A percentile compares a stretch with the other conserved stretches of the same genome.
These are phyloP conservation scores for Alternaria rosae DNA, from an alignment of 2,329 filamentous ascomycete genomes.

Conservation along the genomic window DNA sequence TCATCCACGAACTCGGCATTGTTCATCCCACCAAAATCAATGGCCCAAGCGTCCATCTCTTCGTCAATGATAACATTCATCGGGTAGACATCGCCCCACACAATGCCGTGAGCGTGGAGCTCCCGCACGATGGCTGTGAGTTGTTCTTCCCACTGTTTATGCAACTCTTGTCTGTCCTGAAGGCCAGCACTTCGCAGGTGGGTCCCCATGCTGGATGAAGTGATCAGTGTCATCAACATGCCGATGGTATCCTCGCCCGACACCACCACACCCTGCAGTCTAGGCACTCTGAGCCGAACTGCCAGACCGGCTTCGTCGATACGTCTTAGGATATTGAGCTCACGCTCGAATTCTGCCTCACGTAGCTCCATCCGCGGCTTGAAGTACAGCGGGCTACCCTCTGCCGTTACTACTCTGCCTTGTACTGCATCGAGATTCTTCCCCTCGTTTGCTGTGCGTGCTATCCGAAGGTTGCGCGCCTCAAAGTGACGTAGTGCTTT, in stretches of 20 bases:
- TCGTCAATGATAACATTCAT: slow-evolving; percentile 49
- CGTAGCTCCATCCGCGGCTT: slow-evolving; percentile 9
- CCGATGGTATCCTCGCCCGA: slow-evolving; percentile 11
- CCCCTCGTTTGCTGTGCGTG: not conserved
- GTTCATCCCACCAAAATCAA: slow-evolving; percentile 49
- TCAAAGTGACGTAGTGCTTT: not conserved
- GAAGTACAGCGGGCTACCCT: slow-evolving; percentile 9
- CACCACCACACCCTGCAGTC: slow-evolving; percentile 5
- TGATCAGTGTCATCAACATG: slow-evolving; percentile 7
- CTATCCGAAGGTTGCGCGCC: not conserved
- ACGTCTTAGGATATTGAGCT: slow-evolving; percentile 1
- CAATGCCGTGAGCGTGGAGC: slow-evolving; percentile 24
- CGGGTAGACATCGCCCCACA: slow-evolving; percentile 29
- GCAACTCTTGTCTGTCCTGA: slow-evolving; percentile 2
- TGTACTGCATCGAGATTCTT: not conserved
- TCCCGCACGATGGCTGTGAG: slow-evolving; percentile 9
- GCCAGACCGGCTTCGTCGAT: slow-evolving; percentile 5
- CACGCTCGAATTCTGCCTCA: slow-evolving; percentile 14
- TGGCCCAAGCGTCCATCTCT: slow-evolving; percentile 44
- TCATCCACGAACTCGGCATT: slow-evolving; percentile 49
- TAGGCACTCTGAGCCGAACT: slow-evolving; percentile 2
- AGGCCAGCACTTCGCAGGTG: slow-evolving; percentile 3
- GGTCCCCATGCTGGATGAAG: slow-evolving; percentile 1
- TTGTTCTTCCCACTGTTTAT: slow-evolving; percentile 10
- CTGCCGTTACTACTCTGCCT: slow-evolving; percentile 6